phyloP scores from a whole-genome alignment of 1,284 basidiomycete genomes.

The Trametes versicolor region DNA sequence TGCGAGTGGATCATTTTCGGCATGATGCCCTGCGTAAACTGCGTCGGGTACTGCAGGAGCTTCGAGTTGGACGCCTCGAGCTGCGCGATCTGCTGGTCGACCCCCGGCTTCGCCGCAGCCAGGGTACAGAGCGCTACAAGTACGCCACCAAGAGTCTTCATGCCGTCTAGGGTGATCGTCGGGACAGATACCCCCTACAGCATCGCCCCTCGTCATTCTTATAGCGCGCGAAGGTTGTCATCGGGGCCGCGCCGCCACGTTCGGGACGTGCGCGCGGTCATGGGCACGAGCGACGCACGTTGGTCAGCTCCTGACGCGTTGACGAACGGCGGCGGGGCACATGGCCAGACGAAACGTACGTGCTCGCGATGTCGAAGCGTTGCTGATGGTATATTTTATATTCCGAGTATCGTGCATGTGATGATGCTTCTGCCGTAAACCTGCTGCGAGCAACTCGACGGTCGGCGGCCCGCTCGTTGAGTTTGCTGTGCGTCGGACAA shows the following conservation, averaged over 20 bases:
- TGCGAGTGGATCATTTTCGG: slow-evolving; percentile 64
- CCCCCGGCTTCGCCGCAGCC: slow-evolving; percentile 38
- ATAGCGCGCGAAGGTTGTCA: neutral
- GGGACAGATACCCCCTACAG: too few species aligned
- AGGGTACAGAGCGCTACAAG: slow-evolving; percentile 11
- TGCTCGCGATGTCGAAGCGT: slow-evolving; percentile 7
- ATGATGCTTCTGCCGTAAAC: slow-evolving; percentile 1
- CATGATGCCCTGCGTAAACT: slow-evolving; percentile 60
- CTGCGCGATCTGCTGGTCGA: slow-evolving; percentile 51
- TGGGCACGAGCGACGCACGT: slow-evolving; percentile 25
- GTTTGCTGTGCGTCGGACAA: slow-evolving; percentile 58
- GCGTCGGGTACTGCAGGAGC: slow-evolving; percentile 57
- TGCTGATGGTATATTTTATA: slow-evolving; percentile 15
- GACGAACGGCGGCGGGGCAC: neutral
- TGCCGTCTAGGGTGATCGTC: slow-evolving; percentile 5
- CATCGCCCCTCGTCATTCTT: neutral
- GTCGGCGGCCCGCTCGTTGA: slow-evolving; percentile 61
- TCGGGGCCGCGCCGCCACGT: neutral
- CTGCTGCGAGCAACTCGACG: neutral
- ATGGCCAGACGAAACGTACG: slow-evolving; percentile 1
- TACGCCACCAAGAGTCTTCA: slow-evolving; percentile 9
- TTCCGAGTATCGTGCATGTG: slow-evolving; percentile 7
- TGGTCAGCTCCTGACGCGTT: slow-evolving; percentile 16
- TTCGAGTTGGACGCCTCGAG: slow-evolving; percentile 54
- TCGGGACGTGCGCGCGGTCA: neutral